A percentile compares a stretch with the other conserved stretches of the same genome.
Evolutionary conservation across 495 filamentous ascomycete genomes (phyloP).

Genomic region (Podospora anserina): DNA sequence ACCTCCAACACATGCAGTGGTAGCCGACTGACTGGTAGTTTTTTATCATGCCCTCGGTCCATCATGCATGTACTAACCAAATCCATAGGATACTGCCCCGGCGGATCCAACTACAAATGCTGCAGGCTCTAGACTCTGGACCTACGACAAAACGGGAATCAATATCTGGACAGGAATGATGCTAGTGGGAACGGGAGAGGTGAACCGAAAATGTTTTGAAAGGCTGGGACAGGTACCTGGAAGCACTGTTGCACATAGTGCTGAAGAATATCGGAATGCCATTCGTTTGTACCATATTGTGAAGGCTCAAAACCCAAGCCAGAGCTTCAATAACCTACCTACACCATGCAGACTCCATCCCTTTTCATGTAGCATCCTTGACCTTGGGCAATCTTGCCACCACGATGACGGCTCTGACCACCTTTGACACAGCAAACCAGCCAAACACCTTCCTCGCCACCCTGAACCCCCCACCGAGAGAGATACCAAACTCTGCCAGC

Average conservation of each 20-base stretch:
- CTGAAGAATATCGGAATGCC: no score
- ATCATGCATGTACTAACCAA: background rate
- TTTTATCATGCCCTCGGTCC: background rate
- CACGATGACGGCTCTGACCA: background rate
- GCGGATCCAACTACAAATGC: background rate
- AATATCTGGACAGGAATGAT: no score
- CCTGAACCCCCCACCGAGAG: background rate
- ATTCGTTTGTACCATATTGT: no score
- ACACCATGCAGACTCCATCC: background rate
- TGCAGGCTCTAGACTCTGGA: background rate
- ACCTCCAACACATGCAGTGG: background rate
- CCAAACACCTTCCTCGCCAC: background rate
- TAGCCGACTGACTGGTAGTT: background rate
- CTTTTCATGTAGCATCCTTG: background rate
- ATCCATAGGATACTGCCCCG: background rate
- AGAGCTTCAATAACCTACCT: no score
- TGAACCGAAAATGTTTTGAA: no score
- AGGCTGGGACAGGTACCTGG: no score
- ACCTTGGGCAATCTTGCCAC: background rate
- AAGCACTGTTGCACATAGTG: no score
- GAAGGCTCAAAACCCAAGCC: no score
- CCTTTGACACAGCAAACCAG: background rate
- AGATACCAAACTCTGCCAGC: background rate
- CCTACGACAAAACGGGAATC: no score
- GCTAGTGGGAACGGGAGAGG: no score